Evolutionary conservation across 139 green algal genomes (phyloP), one percentile per base, ranked within the genome.

Genomic region (Eudorina sp.): DNA sequence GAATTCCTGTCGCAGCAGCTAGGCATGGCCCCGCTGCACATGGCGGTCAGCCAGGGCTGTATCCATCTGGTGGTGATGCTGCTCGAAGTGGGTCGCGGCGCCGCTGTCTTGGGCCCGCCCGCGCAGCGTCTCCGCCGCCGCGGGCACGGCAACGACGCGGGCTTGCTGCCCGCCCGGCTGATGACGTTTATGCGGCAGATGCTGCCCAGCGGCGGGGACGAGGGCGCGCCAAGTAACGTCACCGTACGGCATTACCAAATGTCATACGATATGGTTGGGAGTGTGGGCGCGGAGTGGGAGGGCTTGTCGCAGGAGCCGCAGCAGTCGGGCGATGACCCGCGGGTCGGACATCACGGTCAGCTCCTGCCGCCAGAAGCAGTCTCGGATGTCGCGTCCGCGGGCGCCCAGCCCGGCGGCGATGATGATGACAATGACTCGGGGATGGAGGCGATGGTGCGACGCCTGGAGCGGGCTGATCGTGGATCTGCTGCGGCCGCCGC

Each of bases 21-120:
- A 5, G 25, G 27, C 31, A 74, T 74, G 78, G 11, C 78, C 6
- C 55, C 78, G 16, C 41, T 85, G 4, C 78, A 85, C 29, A 43
- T 85, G 6, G 40, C 31, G 27, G 58, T 85, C 1, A 9, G 40
- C 0, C 55, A 85, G 40, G 78, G 77, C 53, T 85, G 55, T 40
- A 53, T 85, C 38, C 53, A 75, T 5, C 58, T 75, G 55, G 55
- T 85, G 29, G 55, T 53, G 7, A 45, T 58, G 55, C 78, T 85
- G 27, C 78, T 85, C 27, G 78, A 85, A n/a, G 11, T 85, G 78
- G 58, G 55, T 8, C 53, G 78, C 55, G 78, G 78, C 29, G 58
- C 55, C 4, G 77, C 23, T 18, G 9, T 55, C 23, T 3, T 53
- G 40, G 41, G 40, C 3, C 58, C 58, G 0, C 11, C 8, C 7